Conservation (phyloP, 1,284 basidiomycete genomes). For the Fomitiporia mediterranea region DNA sequence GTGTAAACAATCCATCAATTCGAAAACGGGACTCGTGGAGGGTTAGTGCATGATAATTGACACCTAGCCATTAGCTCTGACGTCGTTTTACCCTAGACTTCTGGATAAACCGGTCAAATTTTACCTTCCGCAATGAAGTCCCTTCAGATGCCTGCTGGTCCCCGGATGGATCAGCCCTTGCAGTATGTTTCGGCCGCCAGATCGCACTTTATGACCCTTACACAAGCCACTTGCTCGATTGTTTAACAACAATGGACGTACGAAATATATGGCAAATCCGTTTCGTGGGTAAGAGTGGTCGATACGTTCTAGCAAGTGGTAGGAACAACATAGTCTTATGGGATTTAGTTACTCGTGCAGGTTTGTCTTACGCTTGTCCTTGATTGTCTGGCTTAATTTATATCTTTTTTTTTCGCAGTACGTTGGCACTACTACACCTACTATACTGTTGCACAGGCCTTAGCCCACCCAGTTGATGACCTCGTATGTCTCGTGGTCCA, state of each 20-base stretch:
- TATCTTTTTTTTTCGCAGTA: constrained; percentile 36
- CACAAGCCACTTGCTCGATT: constrained; percentile 62
- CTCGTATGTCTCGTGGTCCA: constrained; percentile 53
- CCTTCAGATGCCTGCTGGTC: constrained; percentile 76
- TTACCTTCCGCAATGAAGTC: constrained; percentile 62
- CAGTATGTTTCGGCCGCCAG: constrained; percentile 64
- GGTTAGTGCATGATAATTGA: constrained; percentile 33
- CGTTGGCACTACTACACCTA: constrained; percentile 50
- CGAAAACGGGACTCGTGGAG: constrained; percentile 44
- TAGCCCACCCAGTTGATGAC: constrained; percentile 54
- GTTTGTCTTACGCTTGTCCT: constrained; percentile 38
- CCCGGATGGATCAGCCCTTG: constrained; percentile 82
- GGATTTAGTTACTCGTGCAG: constrained; percentile 72
- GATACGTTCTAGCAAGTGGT: constrained; percentile 56
- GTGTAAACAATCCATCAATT: constrained; percentile 46
- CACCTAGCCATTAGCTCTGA: not conserved
- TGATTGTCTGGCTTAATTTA: constrained; percentile 14
- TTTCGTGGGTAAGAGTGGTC: constrained; percentile 64
- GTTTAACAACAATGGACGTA: constrained; percentile 57
- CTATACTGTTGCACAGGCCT: constrained; percentile 38
- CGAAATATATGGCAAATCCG: constrained; percentile 40
- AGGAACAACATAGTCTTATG: constrained; percentile 62
- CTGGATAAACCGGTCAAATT: constrained; percentile 73
- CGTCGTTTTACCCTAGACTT: constrained; percentile 45
- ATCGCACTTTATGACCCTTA: constrained; percentile 77